Evolutionary conservation across 1,284 basidiomycete genomes (phyloP), one percentile per base, ranked within the genome.

Genomic region (Mycosarcoma mackinlayi): DNA sequence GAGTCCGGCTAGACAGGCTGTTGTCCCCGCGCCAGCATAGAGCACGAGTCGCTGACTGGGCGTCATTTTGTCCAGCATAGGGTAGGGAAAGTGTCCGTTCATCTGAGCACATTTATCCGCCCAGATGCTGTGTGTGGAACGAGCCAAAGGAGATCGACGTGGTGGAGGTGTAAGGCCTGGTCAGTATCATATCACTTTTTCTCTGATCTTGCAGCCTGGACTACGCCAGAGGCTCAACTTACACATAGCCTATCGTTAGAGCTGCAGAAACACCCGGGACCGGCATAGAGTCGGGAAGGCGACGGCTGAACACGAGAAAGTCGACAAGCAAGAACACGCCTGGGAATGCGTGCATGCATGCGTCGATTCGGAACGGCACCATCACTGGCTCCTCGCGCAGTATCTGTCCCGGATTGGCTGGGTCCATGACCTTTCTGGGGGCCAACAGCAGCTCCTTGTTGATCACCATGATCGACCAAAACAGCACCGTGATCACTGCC

Each of bases 271-370:
- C 39, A 2, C 31, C 27, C 16, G 34, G 33, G n/a, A 63, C 47
- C 6, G 42, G 47, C 21, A 69, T 69, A n/a, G 46, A 55, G 7
- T 25, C 35, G 0, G 66, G 50, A 25, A 70, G 21, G 9, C 23
- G 61, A 37, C 57, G 42, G 39, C 61, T 61, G 42, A 71, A 62
- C 7, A 57, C 14, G 37, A 65, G 53, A 30, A 59, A 71, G 48
- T 71, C 69, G 25, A 69, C 60, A 28, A 73, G 44, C 19, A 76
- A 37, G 28, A 75, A 75, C 1, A 78, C 58, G 18, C 73, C 72
- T 4, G 76, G 76, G 7, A 72, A 63, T 4, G 66, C 75, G 51
- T 78, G 76, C 46, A 77, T 47, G 30, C 50, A 51, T n/a, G 75
- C 61, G 27, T 78, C 76, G 31, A 69, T 60, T 18, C 11, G 21